phyloP scores from a whole-genome alignment of 306 rosid genomes.

The Ziziphus jujuba region DNA sequence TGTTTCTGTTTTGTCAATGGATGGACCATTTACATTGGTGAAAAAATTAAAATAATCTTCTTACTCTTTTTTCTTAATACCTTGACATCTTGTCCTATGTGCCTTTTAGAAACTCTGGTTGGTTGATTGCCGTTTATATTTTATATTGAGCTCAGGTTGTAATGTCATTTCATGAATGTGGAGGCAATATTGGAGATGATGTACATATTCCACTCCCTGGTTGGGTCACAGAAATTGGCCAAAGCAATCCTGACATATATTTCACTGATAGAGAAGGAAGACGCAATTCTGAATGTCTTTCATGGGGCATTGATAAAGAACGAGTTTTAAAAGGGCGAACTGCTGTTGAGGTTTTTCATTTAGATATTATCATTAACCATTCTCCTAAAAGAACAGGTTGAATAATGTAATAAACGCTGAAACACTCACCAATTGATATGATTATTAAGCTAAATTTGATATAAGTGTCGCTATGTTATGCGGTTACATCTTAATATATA shows the following conservation, averaged over 20 bases:
- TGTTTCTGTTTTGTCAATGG: not conserved
- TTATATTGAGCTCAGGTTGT: conserved; percentile 44
- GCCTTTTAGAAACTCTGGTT: not conserved
- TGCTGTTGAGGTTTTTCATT: conserved; percentile 68
- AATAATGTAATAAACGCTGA: not conserved
- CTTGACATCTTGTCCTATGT: not conserved
- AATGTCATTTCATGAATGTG: conserved; percentile 86
- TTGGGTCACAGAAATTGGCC: conserved; percentile 85
- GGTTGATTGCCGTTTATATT: not conserved
- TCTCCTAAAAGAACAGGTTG: not conserved
- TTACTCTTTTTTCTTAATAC: no score
- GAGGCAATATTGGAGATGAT: conserved; percentile 89
- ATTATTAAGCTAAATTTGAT: not conserved
- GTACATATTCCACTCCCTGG: conserved; percentile 78
- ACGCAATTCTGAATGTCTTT: conserved; percentile 69
- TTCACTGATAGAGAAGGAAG: conserved; percentile 77
- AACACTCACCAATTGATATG: not conserved
- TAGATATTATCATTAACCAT: not conserved
- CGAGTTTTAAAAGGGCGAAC: conserved; percentile 78
- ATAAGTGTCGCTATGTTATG: not conserved
- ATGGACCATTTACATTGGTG: not conserved
- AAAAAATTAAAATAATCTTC: not conserved
- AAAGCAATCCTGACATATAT: conserved; percentile 71
- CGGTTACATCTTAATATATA: not conserved
- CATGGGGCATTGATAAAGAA: conserved; percentile 87